Evolutionary conservation across 2,329 filamentous ascomycete species (phyloP).

Genomic region (Dactylellina sp.): DNA sequence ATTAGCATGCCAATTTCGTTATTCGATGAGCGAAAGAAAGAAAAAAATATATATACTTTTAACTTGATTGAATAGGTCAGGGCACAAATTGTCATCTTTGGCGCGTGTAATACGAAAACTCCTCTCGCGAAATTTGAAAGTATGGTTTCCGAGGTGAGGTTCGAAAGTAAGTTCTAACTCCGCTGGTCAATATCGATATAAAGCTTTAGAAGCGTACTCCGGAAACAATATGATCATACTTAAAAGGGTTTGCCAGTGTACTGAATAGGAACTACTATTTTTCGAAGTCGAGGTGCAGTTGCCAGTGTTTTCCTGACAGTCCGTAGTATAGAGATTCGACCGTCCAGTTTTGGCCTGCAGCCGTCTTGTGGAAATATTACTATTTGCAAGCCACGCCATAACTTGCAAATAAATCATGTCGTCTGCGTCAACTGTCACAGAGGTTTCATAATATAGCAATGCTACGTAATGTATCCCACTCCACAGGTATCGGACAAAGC

Average conservation of each 20-base stretch:
- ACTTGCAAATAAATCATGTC: constrained; percentile 38
- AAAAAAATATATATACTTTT: constrained; percentile 42
- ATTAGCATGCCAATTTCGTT: too few relatives aligned
- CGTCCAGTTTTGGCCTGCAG: constrained; percentile 32
- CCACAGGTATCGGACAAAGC: constrained; percentile 29
- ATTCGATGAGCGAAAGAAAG: too few relatives aligned
- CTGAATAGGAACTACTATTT: constrained; percentile 21
- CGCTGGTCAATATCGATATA: neutral
- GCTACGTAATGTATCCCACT: constrained; percentile 10
- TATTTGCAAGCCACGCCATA: constrained; percentile 38
- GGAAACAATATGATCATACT: constrained; percentile 18
- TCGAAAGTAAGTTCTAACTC: constrained; percentile 25
- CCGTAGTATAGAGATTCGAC: neutral
- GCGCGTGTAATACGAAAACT: constrained; percentile 32
- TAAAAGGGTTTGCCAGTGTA: constrained; percentile 41
- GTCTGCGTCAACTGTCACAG: constrained; percentile 22
- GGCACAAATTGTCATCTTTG: constrained; percentile 35
- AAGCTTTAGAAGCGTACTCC: neutral
- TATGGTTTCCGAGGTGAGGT: constrained; percentile 28
- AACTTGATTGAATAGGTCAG: constrained; percentile 54
- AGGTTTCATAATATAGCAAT: constrained; percentile 21
- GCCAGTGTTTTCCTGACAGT: constrained; percentile 9
- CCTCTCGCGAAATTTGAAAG: constrained; percentile 29
- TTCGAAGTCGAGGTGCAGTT: constrained; percentile 20
- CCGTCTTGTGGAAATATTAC: constrained; percentile 30